Base-by-base conservation (phyloP, 768 basidiomycete genomes). In the Serendipita sp. region DNA sequence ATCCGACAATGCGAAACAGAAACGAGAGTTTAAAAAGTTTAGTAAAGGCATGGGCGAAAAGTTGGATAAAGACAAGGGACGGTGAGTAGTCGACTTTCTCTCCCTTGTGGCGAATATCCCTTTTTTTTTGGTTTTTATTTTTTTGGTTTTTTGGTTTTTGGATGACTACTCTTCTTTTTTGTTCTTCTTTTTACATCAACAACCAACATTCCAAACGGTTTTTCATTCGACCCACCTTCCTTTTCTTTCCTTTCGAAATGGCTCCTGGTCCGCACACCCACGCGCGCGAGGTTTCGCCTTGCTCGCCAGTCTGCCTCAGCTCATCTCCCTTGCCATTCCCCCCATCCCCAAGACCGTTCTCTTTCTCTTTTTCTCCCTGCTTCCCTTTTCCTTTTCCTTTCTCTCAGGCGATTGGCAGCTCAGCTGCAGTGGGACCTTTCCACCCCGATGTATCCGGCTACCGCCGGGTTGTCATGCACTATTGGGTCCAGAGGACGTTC, bases 31-130 rank as follows among this genome's bases (percentile, higher is more conserved):
- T 80, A 88, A 85, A 78, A 90, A 89, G 70, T 83, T 92, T 64
- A 88, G 86, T 70, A 89, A 87, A 75, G 82, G 75, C 73, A 92
- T 92, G 91, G 83, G 90, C 68, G 90, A 92, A 78, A 91, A 89
- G 74, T 79, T 92, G 70, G 90, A 92, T 80, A 90, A 89, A 77
- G 90, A 92, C 77, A 91, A 91, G 76, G 90, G 90, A 72, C 76
- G 88, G 90, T 90, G 62, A 68, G 88, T 81, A 44, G 30, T 28
- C 13, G 62, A 18, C 2, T 23, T 3, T 15, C 65, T 11, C 32
- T 44, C 47, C 47, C 51, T 45, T 62, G 72, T 67, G 45, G 65
- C 69, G 41, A 23, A 45, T 66, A 65, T 68, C 62, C 63, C 63
- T 7, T 47, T n/a, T 69, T 47, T 51, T 48, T 28, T 63, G 8